Evolutionary conservation across 129 eudicot genomes (phyloP).

Genomic region (Pseudognaphalium luteoalbum): DNA sequence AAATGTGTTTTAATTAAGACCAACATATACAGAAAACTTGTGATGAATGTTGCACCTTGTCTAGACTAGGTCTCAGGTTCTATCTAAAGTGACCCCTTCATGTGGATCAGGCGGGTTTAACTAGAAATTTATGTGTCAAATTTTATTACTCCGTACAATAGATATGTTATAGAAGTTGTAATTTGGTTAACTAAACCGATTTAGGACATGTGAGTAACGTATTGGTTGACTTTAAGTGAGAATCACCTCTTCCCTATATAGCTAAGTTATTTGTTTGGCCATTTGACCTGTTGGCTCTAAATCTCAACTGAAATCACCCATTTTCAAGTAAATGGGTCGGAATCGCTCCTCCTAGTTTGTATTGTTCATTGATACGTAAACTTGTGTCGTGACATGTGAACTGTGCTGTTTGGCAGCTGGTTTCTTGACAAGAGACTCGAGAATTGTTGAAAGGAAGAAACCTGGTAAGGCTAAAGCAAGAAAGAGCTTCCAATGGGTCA

Average conservation of each 20-base stretch:
- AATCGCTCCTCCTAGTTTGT: not conserved
- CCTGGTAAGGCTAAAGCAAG: conserved; percentile 98
- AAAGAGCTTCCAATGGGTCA: conserved; percentile 99
- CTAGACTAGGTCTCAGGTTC: not conserved
- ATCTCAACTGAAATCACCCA: not conserved
- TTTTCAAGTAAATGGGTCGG: not conserved
- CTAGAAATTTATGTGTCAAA: not conserved
- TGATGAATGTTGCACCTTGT: not conserved
- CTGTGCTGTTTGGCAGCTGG: conserved; percentile 57
- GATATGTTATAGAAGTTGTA: not conserved
- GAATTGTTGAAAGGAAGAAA: conserved; percentile 90
- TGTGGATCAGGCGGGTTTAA: not conserved
- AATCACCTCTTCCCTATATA: not conserved
- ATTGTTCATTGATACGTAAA: not conserved
- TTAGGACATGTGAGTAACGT: not conserved
- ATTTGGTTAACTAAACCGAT: not conserved
- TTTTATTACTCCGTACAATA: not conserved
- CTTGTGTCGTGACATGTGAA: conserved; percentile 5
- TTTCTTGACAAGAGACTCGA: conserved; percentile 86
- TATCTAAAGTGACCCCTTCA: not conserved
- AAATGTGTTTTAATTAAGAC: not conserved
- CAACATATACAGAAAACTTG: not conserved
- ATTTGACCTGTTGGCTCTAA: not conserved
- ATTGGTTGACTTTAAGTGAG: not conserved
- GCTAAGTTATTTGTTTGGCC: not conserved